Conservation (phyloP, 208 protist genomes). For the Porcisia hertigi region DNA sequence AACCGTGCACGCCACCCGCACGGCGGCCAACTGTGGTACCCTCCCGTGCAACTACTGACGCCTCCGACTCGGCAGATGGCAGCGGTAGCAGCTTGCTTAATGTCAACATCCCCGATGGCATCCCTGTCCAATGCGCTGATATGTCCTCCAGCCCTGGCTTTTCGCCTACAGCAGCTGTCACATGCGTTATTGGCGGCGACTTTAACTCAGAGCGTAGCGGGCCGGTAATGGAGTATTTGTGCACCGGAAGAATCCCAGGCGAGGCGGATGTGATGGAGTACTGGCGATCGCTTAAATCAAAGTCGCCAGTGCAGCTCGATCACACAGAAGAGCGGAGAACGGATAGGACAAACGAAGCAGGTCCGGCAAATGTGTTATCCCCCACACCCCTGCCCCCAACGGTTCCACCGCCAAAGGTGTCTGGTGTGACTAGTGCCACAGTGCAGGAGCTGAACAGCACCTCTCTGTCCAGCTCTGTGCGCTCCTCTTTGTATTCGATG, state of each 20-base stretch:
- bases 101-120: conserved; percentile 7
- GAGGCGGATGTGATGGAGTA: conserved; percentile 44
- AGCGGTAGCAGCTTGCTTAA: conserved; percentile 1
- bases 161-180: conserved; percentile 18
- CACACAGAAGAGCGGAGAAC: conserved; percentile 3
- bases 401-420: not conserved
- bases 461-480: not conserved
- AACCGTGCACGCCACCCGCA: not conserved
- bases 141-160: conserved; percentile 4
- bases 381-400: not conserved
- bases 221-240: conserved; percentile 52
- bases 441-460: conserved; percentile 2
- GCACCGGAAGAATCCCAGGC: conserved; percentile 35
- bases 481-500: not conserved
- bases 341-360: not conserved
- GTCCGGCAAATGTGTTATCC: not conserved
- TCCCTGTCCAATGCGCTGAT: conserved; percentile 8
- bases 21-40: not conserved
- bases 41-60: conserved; percentile 3
- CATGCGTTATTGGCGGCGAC: conserved; percentile 75
- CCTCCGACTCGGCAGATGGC: conserved; percentile 10
- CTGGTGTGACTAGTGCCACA: not conserved
- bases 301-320: conserved; percentile 12
- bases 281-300: conserved; percentile 30
- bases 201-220: conserved; percentile 77